phyloP scores from a whole-genome alignment of 2,329 filamentous ascomycete species.

The Simplicillium sp. region DNA sequence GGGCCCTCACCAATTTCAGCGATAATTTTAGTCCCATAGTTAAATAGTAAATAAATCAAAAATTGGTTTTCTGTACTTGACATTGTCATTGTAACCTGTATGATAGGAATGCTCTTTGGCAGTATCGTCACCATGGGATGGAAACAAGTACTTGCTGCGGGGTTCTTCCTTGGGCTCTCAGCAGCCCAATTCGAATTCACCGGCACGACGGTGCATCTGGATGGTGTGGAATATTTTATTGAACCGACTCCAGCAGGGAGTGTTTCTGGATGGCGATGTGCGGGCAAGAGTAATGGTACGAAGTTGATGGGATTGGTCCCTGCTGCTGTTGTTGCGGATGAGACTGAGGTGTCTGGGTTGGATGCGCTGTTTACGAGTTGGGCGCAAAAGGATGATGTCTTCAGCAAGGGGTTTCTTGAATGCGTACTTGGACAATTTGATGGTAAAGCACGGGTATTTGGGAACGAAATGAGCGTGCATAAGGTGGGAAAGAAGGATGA shows the following conservation, averaged over 20 bases:
- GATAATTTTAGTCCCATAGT: too few relatives aligned
- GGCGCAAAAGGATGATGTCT: slow-evolving; percentile 18
- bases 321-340: slow-evolving; percentile 20
- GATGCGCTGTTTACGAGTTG: slow-evolving; percentile 18
- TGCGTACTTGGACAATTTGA: slow-evolving; percentile 7
- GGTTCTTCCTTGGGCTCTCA: too few relatives aligned
- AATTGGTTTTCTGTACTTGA: too few relatives aligned
- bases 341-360: slow-evolving; percentile 11
- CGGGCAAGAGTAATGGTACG: not conserved
- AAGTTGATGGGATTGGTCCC: slow-evolving; percentile 17
- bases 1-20: too few relatives aligned
- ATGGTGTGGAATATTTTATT: slow-evolving; percentile 3
- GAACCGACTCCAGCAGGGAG: slow-evolving; percentile 2
- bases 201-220: slow-evolving; percentile 3
- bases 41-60: too few relatives aligned
- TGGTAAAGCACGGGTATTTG: not conserved
- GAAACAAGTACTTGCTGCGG: too few relatives aligned
- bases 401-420: slow-evolving; percentile 10
- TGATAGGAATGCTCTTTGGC: too few relatives aligned
- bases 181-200: not conserved
- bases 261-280: not conserved
- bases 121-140: too few relatives aligned
- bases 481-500: not conserved
- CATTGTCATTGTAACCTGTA: too few relatives aligned
- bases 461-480: not conserved